A percentile compares a stretch with the other conserved stretches of the same genome.
These are phyloP conservation scores for Cryptococcus sp. DNA, from an alignment of 1,284 basidiomycete species.

Conservation along the genomic window DNA sequence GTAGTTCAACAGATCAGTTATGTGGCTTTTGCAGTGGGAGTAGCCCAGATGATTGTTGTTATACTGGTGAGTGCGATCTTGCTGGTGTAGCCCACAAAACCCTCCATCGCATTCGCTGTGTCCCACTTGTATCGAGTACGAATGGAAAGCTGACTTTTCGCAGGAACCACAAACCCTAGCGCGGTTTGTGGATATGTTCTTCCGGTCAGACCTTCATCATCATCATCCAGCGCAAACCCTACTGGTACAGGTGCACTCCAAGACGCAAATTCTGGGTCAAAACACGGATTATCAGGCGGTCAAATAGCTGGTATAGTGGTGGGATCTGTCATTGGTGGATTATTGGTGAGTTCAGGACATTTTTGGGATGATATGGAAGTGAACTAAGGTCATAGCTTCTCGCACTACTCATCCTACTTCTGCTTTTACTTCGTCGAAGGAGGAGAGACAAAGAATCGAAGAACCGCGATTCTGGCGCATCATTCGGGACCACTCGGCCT, in stretches of 20 bases:
- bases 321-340: constrained; percentile 36
- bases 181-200: constrained; percentile 30
- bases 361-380: background rate
- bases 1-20: constrained; percentile 40
- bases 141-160: constrained; percentile 8
- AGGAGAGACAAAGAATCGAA: constrained; percentile 2
- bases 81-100: background rate
- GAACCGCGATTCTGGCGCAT: constrained; percentile 16
- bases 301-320: constrained; percentile 41
- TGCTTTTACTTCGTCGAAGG: constrained; percentile 22
- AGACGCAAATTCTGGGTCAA: constrained; percentile 3
- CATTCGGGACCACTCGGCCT: constrained; percentile 11
- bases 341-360: constrained; percentile 25
- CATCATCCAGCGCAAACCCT: constrained; percentile 4
- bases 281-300: constrained; percentile 26
- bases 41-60: constrained; percentile 36
- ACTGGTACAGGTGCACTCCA: constrained; percentile 1
- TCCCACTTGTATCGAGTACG: background rate
- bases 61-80: constrained; percentile 24
- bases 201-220: constrained; percentile 10
- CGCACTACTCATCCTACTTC: constrained; percentile 24
- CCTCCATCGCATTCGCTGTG: background rate
- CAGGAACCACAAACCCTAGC: constrained; percentile 21
- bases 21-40: constrained; percentile 43
- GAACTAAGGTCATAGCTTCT: constrained; percentile 16